Percentiles rank a stretch among this genome's conserved stretches.
Conservation (phyloP, 140 eudicot genomes). For the Cichorium intybus region DNA sequence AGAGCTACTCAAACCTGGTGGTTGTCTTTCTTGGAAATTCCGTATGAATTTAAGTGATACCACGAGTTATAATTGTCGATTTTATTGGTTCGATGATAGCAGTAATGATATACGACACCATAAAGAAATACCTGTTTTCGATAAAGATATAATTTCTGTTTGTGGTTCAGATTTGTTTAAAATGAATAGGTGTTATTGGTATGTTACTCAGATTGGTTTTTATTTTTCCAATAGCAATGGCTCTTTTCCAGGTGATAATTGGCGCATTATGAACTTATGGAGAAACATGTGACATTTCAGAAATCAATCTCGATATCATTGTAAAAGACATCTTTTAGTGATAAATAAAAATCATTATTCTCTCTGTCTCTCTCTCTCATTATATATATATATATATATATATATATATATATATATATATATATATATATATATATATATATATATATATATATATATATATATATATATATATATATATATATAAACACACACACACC, state of each 20-base stretch:
- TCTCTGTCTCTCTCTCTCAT: too few relatives aligned
- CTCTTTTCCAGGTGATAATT: not conserved
- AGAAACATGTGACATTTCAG: not conserved
- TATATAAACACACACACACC: too few relatives aligned
- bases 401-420: too few relatives aligned
- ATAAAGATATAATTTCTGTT: not conserved
- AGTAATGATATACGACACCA: not conserved
- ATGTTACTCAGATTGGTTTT: not conserved
- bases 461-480: too few relatives aligned
- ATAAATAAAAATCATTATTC: not conserved
- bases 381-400: too few relatives aligned
- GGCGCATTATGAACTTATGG: slow-evolving; percentile 2
- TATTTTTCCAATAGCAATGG: not conserved
- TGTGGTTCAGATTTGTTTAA: not conserved
- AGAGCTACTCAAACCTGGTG: not conserved
- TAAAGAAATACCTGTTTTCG: not conserved
- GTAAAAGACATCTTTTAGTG: not conserved
- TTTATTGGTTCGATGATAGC: not conserved
- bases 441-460: too few relatives aligned
- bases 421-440: too few relatives aligned
- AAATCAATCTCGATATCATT: not conserved
- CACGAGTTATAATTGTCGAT: slow-evolving; percentile 6
- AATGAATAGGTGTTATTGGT: slow-evolving; percentile 13
- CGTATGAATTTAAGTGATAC: slow-evolving; percentile 8
- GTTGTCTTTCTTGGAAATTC: not conserved